Conservation (phyloP, 164 flowering plant species). For the Pachysandra terminalis region DNA sequence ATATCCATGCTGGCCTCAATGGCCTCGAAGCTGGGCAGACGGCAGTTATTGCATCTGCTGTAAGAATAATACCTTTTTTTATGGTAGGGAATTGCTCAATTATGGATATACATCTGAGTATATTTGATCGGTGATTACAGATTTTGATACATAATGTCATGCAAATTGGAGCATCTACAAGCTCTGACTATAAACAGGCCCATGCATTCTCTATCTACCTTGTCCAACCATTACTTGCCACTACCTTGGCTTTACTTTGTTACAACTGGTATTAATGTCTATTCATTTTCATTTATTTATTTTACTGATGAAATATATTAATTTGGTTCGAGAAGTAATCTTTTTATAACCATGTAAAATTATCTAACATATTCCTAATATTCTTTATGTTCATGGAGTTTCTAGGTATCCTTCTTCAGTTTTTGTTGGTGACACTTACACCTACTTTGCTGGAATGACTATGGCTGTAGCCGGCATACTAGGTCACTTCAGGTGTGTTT, state of each 20-base stretch:
- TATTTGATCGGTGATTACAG: constrained; percentile 36
- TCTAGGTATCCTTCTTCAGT: constrained; percentile 96
- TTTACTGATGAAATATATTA: background rate
- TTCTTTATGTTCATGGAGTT: constrained; percentile 9
- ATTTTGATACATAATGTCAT: constrained; percentile 84
- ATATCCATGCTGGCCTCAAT: constrained; percentile 97
- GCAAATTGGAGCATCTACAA: constrained; percentile 94
- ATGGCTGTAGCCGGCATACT: constrained; percentile 95
- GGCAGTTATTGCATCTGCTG: constrained; percentile 86
- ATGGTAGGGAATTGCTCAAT: constrained; percentile 6
- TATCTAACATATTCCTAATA: background rate
- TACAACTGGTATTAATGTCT: constrained; percentile 69
- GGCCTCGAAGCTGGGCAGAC: constrained; percentile 99
- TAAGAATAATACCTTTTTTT: constrained; percentile 38
- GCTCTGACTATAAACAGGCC: constrained; percentile 81
- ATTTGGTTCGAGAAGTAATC: too few relatives aligned
- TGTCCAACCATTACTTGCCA: constrained; percentile 81
- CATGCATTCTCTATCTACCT: constrained; percentile 96
- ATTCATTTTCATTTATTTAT: background rate
- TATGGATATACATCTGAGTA: constrained; percentile 6
- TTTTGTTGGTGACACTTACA: constrained; percentile 97
- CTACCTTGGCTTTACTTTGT: constrained; percentile 82
- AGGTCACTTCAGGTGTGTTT: constrained; percentile 83
- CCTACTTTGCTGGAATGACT: constrained; percentile 98
- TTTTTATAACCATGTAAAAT: background rate